phyloP scores from a whole-genome alignment of 2,329 filamentous ascomycete genomes.

The Coleophoma eucalyptorum region DNA sequence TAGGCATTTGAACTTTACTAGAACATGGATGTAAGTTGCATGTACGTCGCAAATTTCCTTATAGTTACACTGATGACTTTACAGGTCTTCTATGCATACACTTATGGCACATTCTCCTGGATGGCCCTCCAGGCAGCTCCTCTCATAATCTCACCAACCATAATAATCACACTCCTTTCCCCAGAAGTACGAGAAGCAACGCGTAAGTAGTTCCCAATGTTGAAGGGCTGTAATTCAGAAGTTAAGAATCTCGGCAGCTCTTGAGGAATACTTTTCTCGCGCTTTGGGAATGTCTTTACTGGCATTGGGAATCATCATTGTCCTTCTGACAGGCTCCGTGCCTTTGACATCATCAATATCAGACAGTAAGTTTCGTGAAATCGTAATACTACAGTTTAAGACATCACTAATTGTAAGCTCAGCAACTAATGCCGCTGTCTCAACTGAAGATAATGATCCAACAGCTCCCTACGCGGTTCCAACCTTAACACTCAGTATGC shows the following conservation, averaged over 20 bases:
- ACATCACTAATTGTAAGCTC: constrained; percentile 3
- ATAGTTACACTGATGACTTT: background rate
- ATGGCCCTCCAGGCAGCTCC: constrained; percentile 40
- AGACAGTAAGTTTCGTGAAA: constrained; percentile 14
- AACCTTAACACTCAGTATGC: constrained; percentile 51
- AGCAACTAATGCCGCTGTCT: constrained; percentile 29
- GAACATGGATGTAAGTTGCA: constrained; percentile 13
- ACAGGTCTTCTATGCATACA: constrained; percentile 47
- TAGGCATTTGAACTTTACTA: background rate
- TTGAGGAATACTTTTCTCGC: constrained; percentile 62
- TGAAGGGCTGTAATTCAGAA: background rate
- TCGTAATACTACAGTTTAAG: no score
- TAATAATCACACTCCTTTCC: constrained; percentile 56
- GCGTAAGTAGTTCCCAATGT: constrained; percentile 33
- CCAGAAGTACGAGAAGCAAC: constrained; percentile 51
- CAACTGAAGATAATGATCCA: constrained; percentile 39
- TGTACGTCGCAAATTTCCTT: background rate
- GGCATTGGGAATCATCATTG: constrained; percentile 48
- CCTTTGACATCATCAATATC: constrained; percentile 45
- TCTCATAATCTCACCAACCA: constrained; percentile 53
- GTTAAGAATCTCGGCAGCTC: constrained; percentile 31
- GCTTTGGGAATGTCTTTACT: constrained; percentile 55
- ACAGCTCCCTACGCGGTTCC: constrained; percentile 55
- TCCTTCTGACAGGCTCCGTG: constrained; percentile 61
- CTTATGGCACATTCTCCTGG: constrained; percentile 47